These are phyloP conservation scores for Fusarium algeriense DNA, from an alignment of 2,329 filamentous ascomycete genomes.

Conservation along the genomic window DNA sequence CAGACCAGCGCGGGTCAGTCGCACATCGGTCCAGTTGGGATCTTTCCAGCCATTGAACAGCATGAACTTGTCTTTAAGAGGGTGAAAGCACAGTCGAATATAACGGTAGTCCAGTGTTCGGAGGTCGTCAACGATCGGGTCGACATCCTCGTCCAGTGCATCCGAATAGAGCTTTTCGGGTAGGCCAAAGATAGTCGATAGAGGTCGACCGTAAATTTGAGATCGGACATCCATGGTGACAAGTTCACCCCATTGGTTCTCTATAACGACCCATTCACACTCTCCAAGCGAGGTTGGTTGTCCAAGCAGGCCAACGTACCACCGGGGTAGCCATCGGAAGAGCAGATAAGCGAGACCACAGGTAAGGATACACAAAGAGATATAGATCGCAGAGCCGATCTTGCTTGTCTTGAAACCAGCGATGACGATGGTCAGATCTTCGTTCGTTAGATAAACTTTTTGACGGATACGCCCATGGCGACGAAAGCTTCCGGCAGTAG, in stretches of 20 bases:
- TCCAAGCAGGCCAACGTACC: slow-evolving; percentile 83
- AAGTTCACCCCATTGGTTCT: slow-evolving; percentile 98
- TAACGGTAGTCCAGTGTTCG: slow-evolving; percentile 92
- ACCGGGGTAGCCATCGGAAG: slow-evolving; percentile 89
- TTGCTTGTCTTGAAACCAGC: slow-evolving; percentile 88
- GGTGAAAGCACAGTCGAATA: slow-evolving; percentile 92
- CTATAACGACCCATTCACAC: slow-evolving; percentile 92
- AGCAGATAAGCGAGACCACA: slow-evolving; percentile 85
- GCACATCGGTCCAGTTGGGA: slow-evolving; percentile 84
- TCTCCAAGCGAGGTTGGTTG: slow-evolving; percentile 74
- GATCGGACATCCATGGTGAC: slow-evolving; percentile 76
- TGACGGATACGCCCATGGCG: slow-evolving; percentile 78
- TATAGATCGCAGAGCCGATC: slow-evolving; percentile 76
- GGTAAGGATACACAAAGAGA: slow-evolving; percentile 77
- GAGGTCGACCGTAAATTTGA: slow-evolving; percentile 64
- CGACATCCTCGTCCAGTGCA: slow-evolving; percentile 70
- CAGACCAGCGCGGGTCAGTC: slow-evolving; percentile 80
- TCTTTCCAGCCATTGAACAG: slow-evolving; percentile 95
- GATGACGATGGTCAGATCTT: slow-evolving; percentile 93
- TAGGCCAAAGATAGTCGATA: slow-evolving; percentile 75
- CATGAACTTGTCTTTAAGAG: slow-evolving; percentile 87
- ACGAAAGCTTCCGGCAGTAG: slow-evolving; percentile 75
- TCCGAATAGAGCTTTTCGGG: slow-evolving; percentile 70
- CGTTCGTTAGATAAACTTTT: slow-evolving; percentile 92
- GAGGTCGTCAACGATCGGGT: slow-evolving; percentile 80